Conservation (phyloP, 441 rosid genomes). For the Jatropha podagrica region DNA sequence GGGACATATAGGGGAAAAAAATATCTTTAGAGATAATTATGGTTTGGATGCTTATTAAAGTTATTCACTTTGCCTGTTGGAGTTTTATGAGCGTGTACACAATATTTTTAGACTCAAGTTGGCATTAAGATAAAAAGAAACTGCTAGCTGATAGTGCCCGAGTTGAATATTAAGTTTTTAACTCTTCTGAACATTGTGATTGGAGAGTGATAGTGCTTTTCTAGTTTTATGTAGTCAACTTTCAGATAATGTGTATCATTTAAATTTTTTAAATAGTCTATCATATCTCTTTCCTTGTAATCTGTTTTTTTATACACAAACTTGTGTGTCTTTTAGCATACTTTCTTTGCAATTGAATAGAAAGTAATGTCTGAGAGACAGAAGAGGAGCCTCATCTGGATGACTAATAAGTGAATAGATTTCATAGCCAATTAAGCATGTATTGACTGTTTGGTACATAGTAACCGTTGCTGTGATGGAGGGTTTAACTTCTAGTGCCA, state of each 20-base stretch:
- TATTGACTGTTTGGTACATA: not conserved
- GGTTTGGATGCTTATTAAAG: not conserved
- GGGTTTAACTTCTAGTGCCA: not conserved
- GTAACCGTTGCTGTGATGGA: not conserved
- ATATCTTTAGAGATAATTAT: not conserved
- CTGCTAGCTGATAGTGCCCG: not conserved
- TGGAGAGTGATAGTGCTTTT: constrained; percentile 1
- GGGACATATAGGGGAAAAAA: not conserved
- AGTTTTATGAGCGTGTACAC: not conserved
- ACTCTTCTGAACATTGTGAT: not conserved
- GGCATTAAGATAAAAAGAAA: not conserved
- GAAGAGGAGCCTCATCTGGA: not conserved
- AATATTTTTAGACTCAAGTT: not conserved
- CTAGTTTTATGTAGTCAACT: not conserved
- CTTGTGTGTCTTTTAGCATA: not conserved
- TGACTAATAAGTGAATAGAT: not conserved
- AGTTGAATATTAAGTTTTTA: not conserved
- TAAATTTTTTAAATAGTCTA: constrained; percentile 1
- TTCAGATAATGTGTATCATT: not conserved
- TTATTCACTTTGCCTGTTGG: not conserved
- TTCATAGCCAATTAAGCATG: not conserved
- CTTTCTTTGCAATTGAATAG: not conserved
- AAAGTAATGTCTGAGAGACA: too few relatives aligned
- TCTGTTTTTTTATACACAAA: not conserved
- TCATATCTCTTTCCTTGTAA: not conserved